Evolutionary conservation across 2,329 filamentous ascomycete species (phyloP).

Genomic region (Eutypa lata): DNA sequence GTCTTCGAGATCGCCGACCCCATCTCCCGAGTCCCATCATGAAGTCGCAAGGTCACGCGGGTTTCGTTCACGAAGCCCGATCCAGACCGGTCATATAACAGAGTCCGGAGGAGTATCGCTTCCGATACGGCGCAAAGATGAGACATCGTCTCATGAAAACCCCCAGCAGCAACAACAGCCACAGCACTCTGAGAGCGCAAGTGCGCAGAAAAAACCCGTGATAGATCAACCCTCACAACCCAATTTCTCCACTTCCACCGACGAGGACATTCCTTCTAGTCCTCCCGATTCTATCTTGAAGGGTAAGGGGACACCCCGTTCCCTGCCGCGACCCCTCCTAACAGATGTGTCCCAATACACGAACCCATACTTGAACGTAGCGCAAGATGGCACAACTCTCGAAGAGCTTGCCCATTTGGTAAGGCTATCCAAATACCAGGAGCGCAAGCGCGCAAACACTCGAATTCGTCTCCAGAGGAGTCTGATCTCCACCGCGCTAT

Average conservation of each 20-base stretch:
- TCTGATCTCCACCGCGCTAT: constrained; percentile 71
- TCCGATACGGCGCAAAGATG: constrained; percentile 41
- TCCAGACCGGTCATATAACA: constrained; percentile 37
- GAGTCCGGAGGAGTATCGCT: constrained; percentile 39
- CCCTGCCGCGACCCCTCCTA: constrained; percentile 54
- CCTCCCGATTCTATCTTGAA: constrained; percentile 29
- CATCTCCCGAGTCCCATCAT: constrained; percentile 50
- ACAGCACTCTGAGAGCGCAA: constrained; percentile 32
- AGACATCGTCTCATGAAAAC: constrained; percentile 32
- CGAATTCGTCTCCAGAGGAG: constrained; percentile 71
- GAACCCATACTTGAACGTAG: constrained; percentile 57
- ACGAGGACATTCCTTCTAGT: constrained; percentile 27
- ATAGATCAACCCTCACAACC: constrained; percentile 39
- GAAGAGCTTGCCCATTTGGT: constrained; percentile 77
- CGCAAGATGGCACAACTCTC: constrained; percentile 65
- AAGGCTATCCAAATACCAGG: constrained; percentile 75
- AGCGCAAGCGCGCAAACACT: constrained; percentile 73
- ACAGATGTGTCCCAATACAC: constrained; percentile 65
- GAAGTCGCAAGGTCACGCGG: constrained; percentile 48
- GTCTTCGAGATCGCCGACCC: constrained; percentile 53
- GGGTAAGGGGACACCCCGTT: constrained; percentile 41
- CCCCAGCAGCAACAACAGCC: constrained; percentile 28
- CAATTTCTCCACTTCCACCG: constrained; percentile 10
- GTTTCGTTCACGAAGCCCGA: constrained; percentile 53
- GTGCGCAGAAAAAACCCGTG: constrained; percentile 44